Evolutionary conservation across 208 protist genomes (phyloP), one percentile per base, ranked within the genome.

Genomic region (Crithidia bombi): DNA sequence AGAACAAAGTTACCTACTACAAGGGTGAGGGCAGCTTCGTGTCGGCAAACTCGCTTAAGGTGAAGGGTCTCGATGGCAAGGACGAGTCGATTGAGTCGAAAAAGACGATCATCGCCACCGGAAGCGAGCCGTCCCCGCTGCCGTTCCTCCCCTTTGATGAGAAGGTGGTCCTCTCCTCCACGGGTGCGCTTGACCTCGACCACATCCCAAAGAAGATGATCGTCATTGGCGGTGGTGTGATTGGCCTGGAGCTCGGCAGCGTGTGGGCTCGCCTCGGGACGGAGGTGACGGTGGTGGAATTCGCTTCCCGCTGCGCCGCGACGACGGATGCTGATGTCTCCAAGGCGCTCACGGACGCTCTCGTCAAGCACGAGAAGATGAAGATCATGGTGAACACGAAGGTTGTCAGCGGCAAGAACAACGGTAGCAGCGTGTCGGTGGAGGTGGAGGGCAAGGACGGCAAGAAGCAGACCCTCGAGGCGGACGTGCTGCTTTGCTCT

Each of bases 161-260:
- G 85, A 92, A 99, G 75, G 77, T 82, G 2, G 97, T 99, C 66
- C 80, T 99, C 26, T 98, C 97, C 25, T 99, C 98, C 33, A 99
- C 98, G 28, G 99, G 99, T 50, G 98, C 97, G 12, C 90, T 99
- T 5, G 74, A 83, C 1, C 78, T 99, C 10, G 74, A 88, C 32
- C 75, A 94, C 58, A 89, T 99, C 15, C 99, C 99, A 38, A 97
- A 99, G 83, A 91, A 87, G 41, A 88, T 99, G 85, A 86, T 99
- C 30, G 98, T 99, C 23, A 97, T 99, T 81, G 99, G 99, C 56
- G 99, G 91, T 39, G 99, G 99, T 79, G 98, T 99, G 15, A 99
- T 99, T 83, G 98, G 98, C 59, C 89, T 99, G 19, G 98, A 99
- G 82, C 83, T 99, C 23, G 99, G 98, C 68, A 99, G 97, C 59